phyloP scores from a whole-genome alignment of 192 early-diverging fungal species.

The Chytriomyces sp. region DNA sequence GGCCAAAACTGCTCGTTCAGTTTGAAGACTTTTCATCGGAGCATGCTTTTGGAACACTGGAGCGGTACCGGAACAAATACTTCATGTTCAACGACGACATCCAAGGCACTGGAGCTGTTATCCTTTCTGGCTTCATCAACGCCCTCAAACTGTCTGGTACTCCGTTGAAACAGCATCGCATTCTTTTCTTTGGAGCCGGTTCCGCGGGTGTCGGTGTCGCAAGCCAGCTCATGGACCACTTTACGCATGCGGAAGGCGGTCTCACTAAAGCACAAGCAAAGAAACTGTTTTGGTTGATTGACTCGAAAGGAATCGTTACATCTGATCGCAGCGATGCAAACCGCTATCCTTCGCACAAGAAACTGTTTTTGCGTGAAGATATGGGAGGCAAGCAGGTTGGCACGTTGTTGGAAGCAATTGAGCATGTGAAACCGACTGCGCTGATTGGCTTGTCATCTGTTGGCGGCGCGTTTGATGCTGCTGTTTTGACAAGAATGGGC shows the following conservation, averaged over 20 bases:
- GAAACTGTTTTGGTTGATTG: constrained; percentile 81
- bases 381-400: constrained; percentile 80
- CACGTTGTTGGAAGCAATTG: constrained; percentile 73
- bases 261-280: constrained; percentile 76
- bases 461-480: constrained; percentile 75
- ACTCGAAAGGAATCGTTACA: constrained; percentile 92
- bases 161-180: constrained; percentile 74
- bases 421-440: constrained; percentile 86
- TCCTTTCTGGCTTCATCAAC: constrained; percentile 87
- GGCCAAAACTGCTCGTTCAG: constrained; percentile 83
- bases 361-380: constrained; percentile 84
- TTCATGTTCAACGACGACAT: constrained; percentile 96
- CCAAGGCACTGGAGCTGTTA: constrained; percentile 92
- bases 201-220: constrained; percentile 95
- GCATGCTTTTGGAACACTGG: constrained; percentile 86
- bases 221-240: constrained; percentile 83
- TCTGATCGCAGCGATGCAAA: constrained; percentile 80
- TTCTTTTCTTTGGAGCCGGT: constrained; percentile 95
- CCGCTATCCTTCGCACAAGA: constrained; percentile 47
- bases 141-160: constrained; percentile 75
- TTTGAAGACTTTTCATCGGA: constrained; percentile 96
- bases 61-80: constrained; percentile 72
- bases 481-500: constrained; percentile 76
- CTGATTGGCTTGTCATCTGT: constrained; percentile 88
- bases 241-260: constrained; percentile 67